Evolutionary conservation across 1,284 basidiomycete species (phyloP).

Genomic region (Boletus albobrunnescens): DNA sequence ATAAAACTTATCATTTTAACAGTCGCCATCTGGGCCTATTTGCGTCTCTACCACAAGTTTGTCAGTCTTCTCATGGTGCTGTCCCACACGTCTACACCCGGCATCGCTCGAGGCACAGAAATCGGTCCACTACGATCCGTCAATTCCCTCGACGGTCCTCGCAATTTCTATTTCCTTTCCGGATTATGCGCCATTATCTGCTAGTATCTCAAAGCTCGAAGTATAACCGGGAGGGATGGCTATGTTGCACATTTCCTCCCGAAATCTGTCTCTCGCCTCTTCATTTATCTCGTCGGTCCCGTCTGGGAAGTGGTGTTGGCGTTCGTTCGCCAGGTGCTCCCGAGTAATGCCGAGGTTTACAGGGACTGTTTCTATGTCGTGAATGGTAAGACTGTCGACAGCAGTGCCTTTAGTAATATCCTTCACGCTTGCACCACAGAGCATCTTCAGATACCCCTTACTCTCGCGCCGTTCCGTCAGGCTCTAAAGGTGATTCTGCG

Average conservation of each 20-base stretch:
- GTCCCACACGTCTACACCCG: neutral
- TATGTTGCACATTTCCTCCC: neutral
- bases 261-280: neutral
- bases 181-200: conserved; percentile 2
- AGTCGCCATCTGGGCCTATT: neutral
- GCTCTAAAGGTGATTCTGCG: neutral
- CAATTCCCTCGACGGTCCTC: neutral
- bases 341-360: neutral
- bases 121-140: neutral
- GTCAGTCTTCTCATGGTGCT: conserved; percentile 1
- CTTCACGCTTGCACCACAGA: neutral
- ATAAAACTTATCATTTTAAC: too few relatives aligned
- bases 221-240: neutral
- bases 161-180: neutral
- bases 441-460: neutral
- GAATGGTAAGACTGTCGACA: neutral
- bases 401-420: neutral
- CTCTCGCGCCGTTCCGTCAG: neutral
- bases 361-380: conserved; percentile 1
- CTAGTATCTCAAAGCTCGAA: conserved; percentile 1
- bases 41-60: neutral
- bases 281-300: conserved; percentile 5
- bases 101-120: neutral
- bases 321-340: neutral
- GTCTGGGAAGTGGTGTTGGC: neutral